Base-by-base conservation (phyloP, 192 early-diverging fungal genomes). In the Obelidium mucronatum region DNA sequence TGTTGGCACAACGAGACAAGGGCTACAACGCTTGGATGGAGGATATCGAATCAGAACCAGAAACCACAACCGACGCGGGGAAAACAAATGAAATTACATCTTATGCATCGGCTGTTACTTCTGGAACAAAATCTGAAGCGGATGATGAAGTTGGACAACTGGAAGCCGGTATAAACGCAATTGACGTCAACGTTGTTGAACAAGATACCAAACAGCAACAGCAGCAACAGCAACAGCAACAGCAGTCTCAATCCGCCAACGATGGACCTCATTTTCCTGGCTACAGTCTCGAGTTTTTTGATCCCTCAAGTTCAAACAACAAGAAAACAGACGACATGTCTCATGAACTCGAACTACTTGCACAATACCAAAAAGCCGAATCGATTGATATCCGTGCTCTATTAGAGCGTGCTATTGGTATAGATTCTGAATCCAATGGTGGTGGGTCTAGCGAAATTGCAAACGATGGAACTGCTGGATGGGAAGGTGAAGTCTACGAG, bases 401-500 rank as follows among this genome's bases (percentile, higher is more conserved):
- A 22, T 37, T 72, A 28, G 69, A 72, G 39, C 69, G 87, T 24
- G 67, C 72, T 2, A 56, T 83, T 51, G 72, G 80, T 37, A 74
- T 71, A 36, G 76, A 83, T 3, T 86, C 87, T 37, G 69, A 83
- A n/a, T 58, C 33, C 13, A 33, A 24, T 0, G 73, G 58, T 59
- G 69, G 42, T 26, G 35, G 85, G 37, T 51, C 85, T 17, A n/a
- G n/a, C n/a, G 84, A 83, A n/a, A 56, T 80, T n/a, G 44, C 60
- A 17, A 36, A 24, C 24, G 71, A 60, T 34, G 71, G 71, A 6
- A 48, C 19, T 13, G 36, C 44, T 11, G 81, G 66, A 53, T 97
- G 96, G 94, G 80, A 82, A 22, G 93, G 90, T 22, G 96, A 97
- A 62, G 82, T 83, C 3, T 97, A 97, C 76, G 96, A 97, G 83